Base-by-base conservation (phyloP, 192 early-diverging fungal species). In the Dissophora globulifera region DNA sequence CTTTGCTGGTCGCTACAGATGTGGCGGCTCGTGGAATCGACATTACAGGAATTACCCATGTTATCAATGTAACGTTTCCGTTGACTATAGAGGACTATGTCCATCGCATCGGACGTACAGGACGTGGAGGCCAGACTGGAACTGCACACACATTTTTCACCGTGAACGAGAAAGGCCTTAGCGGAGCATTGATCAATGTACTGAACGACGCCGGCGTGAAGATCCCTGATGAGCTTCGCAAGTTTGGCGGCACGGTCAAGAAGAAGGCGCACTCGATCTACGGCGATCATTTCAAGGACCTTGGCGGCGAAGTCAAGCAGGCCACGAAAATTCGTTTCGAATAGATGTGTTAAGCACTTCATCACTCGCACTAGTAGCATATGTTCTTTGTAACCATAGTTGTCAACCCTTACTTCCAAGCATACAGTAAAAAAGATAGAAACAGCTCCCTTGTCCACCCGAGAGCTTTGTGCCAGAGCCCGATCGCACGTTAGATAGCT, bases 31-130 rank as follows among this genome's bases (percentile, higher is more conserved):
- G 95, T 76, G 95, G 95, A 43, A 82, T 96, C 22, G 93, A 93
- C 69, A 91, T 93, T 63, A 93, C 95, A 10, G 90, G 95, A 59
- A 94, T 99, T 40, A 94, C 95, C 58, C 93, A 93, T 75, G 97
- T 99, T 20, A 93, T 99, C 74, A 99, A 99, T 81, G 88, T 93
- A 50, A 95, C 94, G 20, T 98, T 96, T 87, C 97, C 97, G n/a
- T 82, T 97, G 78, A 97, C 95, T 46, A 95, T 95, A 58, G 97
- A 99, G 78, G 94, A 96, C 70, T 91, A 93, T 78, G 86, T 92
- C 23, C 93, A 95, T 78, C 93, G 97, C 55, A 97, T 97, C 75
- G 97, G 97, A 30, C 91, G 97, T 58, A 99, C 97, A 5, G 97
- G 93, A 10, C 90, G 97, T 66, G 97, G 94, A 52, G 97, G 97